Evolutionary conservation across 2,329 filamentous ascomycete genomes (phyloP).

Genomic region (Diaporthe amygdali): DNA sequence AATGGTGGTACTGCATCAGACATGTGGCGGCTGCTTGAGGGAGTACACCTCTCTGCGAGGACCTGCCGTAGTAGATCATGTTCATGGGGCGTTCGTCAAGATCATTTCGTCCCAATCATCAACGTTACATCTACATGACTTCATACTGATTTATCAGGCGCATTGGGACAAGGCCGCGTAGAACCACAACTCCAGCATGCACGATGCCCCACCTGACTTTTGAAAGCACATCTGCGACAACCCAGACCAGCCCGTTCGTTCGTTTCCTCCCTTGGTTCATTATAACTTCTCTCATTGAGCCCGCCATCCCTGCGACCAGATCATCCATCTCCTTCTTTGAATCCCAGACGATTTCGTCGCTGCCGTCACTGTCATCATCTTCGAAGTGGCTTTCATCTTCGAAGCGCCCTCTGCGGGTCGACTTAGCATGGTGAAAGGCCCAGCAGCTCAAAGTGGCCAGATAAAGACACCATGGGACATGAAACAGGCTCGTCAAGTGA

Average conservation of each 20-base stretch:
- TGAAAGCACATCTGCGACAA: constrained; percentile 59
- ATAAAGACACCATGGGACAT: constrained; percentile 68
- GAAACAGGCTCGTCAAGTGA: constrained; percentile 53
- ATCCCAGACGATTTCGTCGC: constrained; percentile 54
- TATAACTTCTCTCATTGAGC: constrained; percentile 41
- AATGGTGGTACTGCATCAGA: too few relatives aligned
- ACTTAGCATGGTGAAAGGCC: constrained; percentile 56
- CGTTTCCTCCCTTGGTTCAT: constrained; percentile 48
- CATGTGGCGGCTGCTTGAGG: background rate
- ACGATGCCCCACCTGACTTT: constrained; percentile 67
- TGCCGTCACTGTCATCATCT: constrained; percentile 36
- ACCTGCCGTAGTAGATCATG: too few relatives aligned
- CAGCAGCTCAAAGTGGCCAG: constrained; percentile 63
- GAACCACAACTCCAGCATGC: constrained; percentile 64
- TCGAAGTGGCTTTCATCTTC: background rate
- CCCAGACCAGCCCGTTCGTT: constrained; percentile 57
- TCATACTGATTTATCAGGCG: constrained; percentile 36
- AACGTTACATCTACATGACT: background rate
- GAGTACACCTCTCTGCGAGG: too few relatives aligned
- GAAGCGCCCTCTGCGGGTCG: constrained; percentile 30
- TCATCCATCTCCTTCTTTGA: constrained; percentile 52
- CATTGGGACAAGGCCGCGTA: constrained; percentile 42
- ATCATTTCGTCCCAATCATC: background rate
- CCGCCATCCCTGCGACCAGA: constrained; percentile 45
- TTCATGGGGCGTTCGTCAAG: background rate